Conservation (phyloP, 2,329 filamentous ascomycete species). For the Aspergillus oerlinghausenensis region DNA sequence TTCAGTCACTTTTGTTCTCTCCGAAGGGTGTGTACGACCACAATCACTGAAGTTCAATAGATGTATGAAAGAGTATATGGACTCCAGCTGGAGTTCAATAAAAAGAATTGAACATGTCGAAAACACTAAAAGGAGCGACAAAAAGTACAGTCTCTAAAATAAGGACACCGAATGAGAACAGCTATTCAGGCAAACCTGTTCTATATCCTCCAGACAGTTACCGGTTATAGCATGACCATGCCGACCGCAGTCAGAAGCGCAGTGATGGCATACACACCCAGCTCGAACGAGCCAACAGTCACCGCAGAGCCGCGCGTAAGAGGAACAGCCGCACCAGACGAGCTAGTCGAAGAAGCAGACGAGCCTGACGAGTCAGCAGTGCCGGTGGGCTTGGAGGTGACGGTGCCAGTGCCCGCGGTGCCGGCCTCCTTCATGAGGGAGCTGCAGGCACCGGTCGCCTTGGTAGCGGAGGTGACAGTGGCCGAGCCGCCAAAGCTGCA, state of each 20-base stretch:
- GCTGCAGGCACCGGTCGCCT: constrained; percentile 31
- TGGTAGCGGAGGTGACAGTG: constrained; percentile 25
- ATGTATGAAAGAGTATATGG: background rate
- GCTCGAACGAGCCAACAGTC: constrained; percentile 30
- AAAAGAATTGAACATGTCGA: background rate
- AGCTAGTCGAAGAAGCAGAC: constrained; percentile 12
- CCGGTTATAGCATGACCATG: constrained; percentile 39
- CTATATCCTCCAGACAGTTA: too few species aligned
- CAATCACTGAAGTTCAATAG: background rate
- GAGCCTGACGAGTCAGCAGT: constrained; percentile 10
- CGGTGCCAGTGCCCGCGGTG: constrained; percentile 31
- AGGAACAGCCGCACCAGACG: constrained; percentile 25
- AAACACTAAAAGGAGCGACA: background rate
- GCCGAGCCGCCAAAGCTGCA: constrained; percentile 42
- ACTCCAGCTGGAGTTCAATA: background rate
- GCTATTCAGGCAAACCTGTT: too few species aligned
- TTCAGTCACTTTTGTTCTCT: too few species aligned
- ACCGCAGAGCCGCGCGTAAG: constrained; percentile 21
- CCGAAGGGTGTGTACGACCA: background rate
- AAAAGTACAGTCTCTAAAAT: background rate
- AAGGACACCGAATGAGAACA: background rate
- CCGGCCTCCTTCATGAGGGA: constrained; percentile 36
- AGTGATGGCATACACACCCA: constrained; percentile 36
- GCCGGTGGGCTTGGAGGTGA: constrained; percentile 30
- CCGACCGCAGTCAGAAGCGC: constrained; percentile 37